Conservation (phyloP, 495 filamentous ascomycete genomes). For the Daldinia concentrica region DNA sequence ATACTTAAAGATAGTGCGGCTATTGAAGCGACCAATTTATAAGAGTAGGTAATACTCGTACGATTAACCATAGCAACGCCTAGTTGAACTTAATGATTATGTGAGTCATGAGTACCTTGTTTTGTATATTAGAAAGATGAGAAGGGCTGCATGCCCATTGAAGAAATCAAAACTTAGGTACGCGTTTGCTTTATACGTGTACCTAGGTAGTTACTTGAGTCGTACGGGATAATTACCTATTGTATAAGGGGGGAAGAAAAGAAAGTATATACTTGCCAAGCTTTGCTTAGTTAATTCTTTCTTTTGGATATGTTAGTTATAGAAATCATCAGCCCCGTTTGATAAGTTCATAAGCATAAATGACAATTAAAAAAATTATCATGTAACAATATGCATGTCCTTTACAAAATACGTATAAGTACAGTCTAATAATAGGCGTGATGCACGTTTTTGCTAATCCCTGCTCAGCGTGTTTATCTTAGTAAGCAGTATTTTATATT, state of each 20-base stretch:
- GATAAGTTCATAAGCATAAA: neutral
- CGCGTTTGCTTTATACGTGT: neutral
- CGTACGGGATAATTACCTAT: neutral
- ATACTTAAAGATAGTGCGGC: too few species aligned
- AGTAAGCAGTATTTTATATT: constrained; percentile 21
- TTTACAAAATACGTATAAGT: neutral
- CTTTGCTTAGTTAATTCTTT: neutral
- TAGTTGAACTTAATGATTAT: neutral
- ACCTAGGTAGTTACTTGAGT: neutral
- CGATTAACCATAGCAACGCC: neutral
- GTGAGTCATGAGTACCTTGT: neutral
- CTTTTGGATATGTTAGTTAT: neutral
- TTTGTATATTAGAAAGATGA: neutral
- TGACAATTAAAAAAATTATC: neutral
- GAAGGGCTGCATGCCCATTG: neutral
- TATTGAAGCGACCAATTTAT: neutral
- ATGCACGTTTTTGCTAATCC: constrained; percentile 8
- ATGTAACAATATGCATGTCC: neutral
- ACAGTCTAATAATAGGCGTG: constrained; percentile 24
- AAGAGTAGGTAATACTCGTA: neutral
- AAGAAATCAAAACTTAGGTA: neutral
- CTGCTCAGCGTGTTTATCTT: constrained; percentile 23
- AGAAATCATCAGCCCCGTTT: too few species aligned
- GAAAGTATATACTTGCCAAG: neutral
- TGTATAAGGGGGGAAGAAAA: neutral